These are phyloP conservation scores for Barnettozyma pratensis DNA, from an alignment of 805 yeast species.

Conservation along the genomic window DNA sequence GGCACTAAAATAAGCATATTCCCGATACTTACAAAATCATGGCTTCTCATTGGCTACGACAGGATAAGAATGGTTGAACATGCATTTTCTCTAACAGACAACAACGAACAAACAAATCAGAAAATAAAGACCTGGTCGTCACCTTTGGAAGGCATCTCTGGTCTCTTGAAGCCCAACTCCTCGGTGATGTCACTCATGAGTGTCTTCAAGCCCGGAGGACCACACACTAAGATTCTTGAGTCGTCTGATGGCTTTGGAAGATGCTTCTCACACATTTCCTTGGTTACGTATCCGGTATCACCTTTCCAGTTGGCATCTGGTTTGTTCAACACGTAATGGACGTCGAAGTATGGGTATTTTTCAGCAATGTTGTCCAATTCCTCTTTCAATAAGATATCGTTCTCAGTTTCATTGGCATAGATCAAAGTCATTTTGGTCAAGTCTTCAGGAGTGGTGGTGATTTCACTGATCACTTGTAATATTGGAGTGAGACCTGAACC, in stretches of 20 bases:
- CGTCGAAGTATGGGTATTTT: conserved; percentile 57
- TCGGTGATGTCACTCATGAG: conserved; percentile 43
- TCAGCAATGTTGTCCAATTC: conserved; percentile 68
- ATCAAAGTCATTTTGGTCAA: conserved; percentile 54
- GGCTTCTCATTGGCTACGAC: too few species aligned
- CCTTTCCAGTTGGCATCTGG: conserved; percentile 55
- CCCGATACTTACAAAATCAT: too few species aligned
- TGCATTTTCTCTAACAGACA: too few species aligned
- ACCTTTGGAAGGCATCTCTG: conserved; percentile 40
- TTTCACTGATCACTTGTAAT: conserved; percentile 68
- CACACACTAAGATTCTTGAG: conserved; percentile 65
- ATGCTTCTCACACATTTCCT: conserved; percentile 47
- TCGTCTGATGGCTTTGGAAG: conserved; percentile 46
- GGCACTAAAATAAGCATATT: too few species aligned
- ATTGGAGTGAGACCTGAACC: conserved; percentile 91
- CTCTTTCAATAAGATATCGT: conserved; percentile 65
- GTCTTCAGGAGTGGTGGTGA: conserved; percentile 67
- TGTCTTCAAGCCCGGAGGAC: conserved; percentile 67
- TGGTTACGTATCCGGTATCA: conserved; percentile 52
- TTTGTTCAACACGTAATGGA: conserved; percentile 51
- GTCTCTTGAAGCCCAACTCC: conserved; percentile 54
- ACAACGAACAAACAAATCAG: conserved; percentile 17
- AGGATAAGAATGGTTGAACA: too few species aligned
- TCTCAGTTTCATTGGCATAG: conserved; percentile 70
- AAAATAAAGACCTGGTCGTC: conserved; percentile 57